phyloP scores from a whole-genome alignment of 257 asterid genomes.

The Thymus quinquecostatus region DNA sequence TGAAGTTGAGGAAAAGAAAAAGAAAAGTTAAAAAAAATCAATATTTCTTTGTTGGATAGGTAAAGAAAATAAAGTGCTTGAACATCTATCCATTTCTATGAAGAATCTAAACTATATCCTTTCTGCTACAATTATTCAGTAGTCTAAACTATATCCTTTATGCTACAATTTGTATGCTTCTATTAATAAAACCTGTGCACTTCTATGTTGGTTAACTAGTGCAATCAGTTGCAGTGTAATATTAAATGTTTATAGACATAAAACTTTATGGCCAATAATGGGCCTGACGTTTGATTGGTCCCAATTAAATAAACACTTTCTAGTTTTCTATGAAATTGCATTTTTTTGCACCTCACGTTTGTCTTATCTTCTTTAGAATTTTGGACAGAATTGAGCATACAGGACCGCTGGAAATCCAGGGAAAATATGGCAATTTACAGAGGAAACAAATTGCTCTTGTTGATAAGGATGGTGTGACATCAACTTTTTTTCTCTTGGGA shows the following conservation, averaged over 20 bases:
- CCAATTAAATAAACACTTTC: constrained; percentile 10
- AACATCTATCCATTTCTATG: constrained; percentile 3
- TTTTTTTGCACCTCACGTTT: constrained; percentile 3
- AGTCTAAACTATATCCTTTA: too few relatives aligned
- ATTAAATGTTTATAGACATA: too few relatives aligned
- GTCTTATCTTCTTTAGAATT: constrained; percentile 23
- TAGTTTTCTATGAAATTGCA: constrained; percentile 2
- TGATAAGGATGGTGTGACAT: constrained; percentile 68
- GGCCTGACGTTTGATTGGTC: constrained; percentile 4
- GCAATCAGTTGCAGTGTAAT: too few relatives aligned
- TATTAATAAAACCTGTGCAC: constrained; percentile 10
- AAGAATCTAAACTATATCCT: constrained; percentile 20
- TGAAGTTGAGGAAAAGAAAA: background rate
- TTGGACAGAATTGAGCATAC: constrained; percentile 72
- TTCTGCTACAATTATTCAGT: too few relatives aligned
- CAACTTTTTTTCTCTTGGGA: constrained; percentile 80
- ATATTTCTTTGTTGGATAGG: constrained; percentile 2
- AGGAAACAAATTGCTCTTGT: constrained; percentile 77
- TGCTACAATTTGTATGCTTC: background rate
- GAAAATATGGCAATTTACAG: constrained; percentile 56
- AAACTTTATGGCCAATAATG: background rate
- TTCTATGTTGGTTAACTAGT: background rate
- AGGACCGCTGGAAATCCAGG: constrained; percentile 74
- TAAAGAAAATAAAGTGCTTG: constrained; percentile 17
- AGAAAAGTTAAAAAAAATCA: background rate